Conservation (phyloP, 2,329 filamentous ascomycete genomes). For the Zalaria obscura region DNA sequence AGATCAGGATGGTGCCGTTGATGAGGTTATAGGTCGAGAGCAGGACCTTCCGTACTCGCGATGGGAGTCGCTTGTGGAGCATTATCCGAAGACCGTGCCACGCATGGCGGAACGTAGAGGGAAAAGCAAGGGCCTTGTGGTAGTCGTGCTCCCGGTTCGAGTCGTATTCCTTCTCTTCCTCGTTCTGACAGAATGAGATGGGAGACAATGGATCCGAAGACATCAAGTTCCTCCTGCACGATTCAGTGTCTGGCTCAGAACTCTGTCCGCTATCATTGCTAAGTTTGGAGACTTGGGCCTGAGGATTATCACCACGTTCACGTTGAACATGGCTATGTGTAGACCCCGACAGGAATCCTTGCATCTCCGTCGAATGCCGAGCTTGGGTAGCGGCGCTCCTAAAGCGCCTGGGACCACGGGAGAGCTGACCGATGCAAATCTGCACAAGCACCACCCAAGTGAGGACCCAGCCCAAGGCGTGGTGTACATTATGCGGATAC, state of each 20-base stretch:
- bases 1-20: conserved; percentile 59
- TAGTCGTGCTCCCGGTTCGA: conserved; percentile 26
- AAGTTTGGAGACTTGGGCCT: conserved; percentile 11
- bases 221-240: no score
- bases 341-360: conserved; percentile 2
- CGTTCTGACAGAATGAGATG: not conserved
- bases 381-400: no score
- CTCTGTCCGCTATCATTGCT: conserved; percentile 25
- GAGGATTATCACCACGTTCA: no score
- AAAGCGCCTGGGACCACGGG: conserved; percentile 4
- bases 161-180: conserved; percentile 26
- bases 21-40: conserved; percentile 48
- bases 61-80: conserved; percentile 8
- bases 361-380: conserved; percentile 14
- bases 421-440: conserved; percentile 44
- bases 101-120: no score
- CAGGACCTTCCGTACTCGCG: conserved; percentile 38
- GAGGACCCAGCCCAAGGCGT: conserved; percentile 70
- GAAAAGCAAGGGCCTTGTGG: conserved; percentile 5
- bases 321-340: conserved; percentile 1
- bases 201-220: conserved; percentile 11
- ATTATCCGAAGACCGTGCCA: no score
- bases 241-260: conserved; percentile 7
- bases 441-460: conserved; percentile 56
- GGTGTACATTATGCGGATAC: conserved; percentile 70